Evolutionary conservation across 352 stramenopile genomes (phyloP).

Genomic region (Aphanomyces cochlioides): DNA sequence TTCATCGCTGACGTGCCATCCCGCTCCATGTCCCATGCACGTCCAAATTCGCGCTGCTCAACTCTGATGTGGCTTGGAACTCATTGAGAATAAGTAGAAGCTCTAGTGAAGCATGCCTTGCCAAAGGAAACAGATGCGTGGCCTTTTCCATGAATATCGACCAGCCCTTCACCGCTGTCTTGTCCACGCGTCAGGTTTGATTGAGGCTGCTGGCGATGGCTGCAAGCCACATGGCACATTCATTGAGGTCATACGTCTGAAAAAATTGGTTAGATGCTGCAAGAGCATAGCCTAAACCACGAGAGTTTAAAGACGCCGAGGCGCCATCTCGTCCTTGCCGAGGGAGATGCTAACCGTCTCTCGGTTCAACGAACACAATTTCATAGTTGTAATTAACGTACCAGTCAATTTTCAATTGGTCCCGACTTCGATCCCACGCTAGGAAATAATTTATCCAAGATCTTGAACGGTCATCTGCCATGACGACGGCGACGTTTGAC

Average conservation of each 20-base stretch:
- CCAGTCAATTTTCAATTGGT: conserved; percentile 18
- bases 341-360: conserved; percentile 94
- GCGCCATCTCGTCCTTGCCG: conserved; percentile 91
- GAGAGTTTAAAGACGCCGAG: conserved; percentile 65
- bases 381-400: conserved; percentile 13
- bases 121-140: too few species aligned
- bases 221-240: too few species aligned
- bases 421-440: conserved; percentile 16
- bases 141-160: too few species aligned
- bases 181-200: too few species aligned
- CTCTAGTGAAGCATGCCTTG: too few species aligned
- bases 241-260: background rate
- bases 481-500: conserved; percentile 8
- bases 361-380: conserved; percentile 90
- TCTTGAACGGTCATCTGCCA: conserved; percentile 15
- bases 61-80: too few species aligned
- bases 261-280: conserved; percentile 29
- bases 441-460: conserved; percentile 2
- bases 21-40: too few species aligned
- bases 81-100: too few species aligned
- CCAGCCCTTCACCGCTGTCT: too few species aligned
- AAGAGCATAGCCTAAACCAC: conserved; percentile 84
- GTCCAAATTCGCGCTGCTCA: too few species aligned
- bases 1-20: too few species aligned
- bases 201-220: too few species aligned